phyloP scores from a whole-genome alignment of 495 filamentous ascomycete genomes.

The Penicillium diatomitis region DNA sequence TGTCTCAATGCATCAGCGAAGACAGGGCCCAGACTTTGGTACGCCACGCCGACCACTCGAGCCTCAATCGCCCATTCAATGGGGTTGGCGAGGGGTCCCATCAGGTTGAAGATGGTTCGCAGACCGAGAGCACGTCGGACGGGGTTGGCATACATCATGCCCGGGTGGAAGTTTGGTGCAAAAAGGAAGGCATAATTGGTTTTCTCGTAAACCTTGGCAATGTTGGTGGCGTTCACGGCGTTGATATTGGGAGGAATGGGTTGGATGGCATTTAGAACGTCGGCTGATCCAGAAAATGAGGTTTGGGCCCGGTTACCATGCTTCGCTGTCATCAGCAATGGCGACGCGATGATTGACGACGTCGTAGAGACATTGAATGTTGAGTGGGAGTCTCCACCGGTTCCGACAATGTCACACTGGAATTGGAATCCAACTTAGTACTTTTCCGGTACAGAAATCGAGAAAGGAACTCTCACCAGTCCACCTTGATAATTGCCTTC shows the following conservation, averaged over 20 bases:
- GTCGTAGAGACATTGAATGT: slow-evolving; percentile 98
- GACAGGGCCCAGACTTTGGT: slow-evolving; percentile 68
- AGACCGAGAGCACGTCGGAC: slow-evolving; percentile 79
- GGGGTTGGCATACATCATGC: slow-evolving; percentile 76
- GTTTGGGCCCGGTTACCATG: slow-evolving; percentile 96
- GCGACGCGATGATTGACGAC: slow-evolving; percentile 82
- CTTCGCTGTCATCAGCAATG: slow-evolving; percentile 74
- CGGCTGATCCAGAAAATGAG: slow-evolving; percentile 89
- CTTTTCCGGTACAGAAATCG: not conserved
- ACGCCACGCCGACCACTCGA: slow-evolving; percentile 84
- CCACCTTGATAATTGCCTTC: slow-evolving; percentile 66
- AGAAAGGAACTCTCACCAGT: slow-evolving; percentile 40
- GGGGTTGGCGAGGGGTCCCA: slow-evolving; percentile 88
- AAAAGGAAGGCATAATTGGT: slow-evolving; percentile 95
- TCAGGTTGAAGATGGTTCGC: slow-evolving; percentile 92
- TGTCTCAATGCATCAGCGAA: slow-evolving; percentile 79
- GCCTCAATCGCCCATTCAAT: slow-evolving; percentile 74
- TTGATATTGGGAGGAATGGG: slow-evolving; percentile 63
- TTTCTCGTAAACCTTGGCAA: slow-evolving; percentile 58
- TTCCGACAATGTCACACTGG: slow-evolving; percentile 95
- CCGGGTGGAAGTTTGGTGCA: slow-evolving; percentile 91
- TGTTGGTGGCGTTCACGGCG: slow-evolving; percentile 59
- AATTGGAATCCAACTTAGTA: not conserved
- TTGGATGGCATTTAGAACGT: slow-evolving; percentile 65
- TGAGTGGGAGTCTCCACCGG: slow-evolving; percentile 89